Evolutionary conservation across 305 asterid genomes (phyloP), one percentile per base, ranked within the genome.

Genomic region (Ajuga reptans): DNA sequence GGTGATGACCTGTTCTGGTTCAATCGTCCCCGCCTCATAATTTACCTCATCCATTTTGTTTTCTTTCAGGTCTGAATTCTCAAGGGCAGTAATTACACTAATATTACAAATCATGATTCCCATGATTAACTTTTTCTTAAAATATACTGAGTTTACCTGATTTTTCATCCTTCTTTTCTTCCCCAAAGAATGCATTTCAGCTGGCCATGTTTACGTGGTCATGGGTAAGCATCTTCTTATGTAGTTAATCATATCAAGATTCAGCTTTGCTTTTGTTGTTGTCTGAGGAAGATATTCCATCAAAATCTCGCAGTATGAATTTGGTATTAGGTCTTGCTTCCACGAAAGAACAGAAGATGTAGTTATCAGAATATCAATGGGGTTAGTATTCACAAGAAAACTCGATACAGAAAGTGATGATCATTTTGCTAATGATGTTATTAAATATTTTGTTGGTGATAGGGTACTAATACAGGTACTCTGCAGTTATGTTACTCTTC

Each of bases 401-500:
- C 9, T 4, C 31, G 37, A 17, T 14, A 62, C 46, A 9, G 0
- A 39, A 34, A 9, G 9, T 9, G 18, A 1, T 27, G 4, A n/a
- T n/a, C 43, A 45, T 29, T 60, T 60, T 4, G 39, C 3, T 34
- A 39, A 8, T 3, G 37, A 29, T 29, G 31, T 33, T 29, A 11
- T 49, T 21, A 27, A 37, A 33, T 5, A 39, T 61, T 73, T 57
- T 17, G 14, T 18, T 49, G 66, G 27, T 54, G 18, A 49, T 63
- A 86, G 88, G 80, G 61, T 83, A 16, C 53, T 83, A 36, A 71
- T 80, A 37, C 89, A 85, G 46, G 55, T 83, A 17, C 68, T 85
- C 55, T 83, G 87, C 84, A 85, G 89, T 75, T 85, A 85, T 50
- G 85, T 82, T 12, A 83, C 82, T 37, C 87, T 87, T 21, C 91